A percentile compares a stretch with the other conserved stretches of the same genome.
These are phyloP conservation scores for Garcia nutans DNA, from an alignment of 345 rosid genomes.

Conservation along the genomic window DNA sequence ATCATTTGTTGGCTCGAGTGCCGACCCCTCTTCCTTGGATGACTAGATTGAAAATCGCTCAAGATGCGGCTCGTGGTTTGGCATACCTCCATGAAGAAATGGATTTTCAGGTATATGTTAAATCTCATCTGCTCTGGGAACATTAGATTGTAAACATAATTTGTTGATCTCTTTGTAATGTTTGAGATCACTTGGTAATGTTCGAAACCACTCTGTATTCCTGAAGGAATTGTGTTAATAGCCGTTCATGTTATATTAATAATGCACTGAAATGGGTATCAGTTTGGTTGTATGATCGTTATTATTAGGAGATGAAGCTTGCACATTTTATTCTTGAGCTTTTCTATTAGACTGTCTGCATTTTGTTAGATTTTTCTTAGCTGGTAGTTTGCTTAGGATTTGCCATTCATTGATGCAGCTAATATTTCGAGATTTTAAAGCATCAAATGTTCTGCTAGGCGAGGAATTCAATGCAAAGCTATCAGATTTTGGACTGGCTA, in stretches of 20 bases:
- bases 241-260: too few relatives aligned
- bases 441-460: slow-evolving; percentile 85
- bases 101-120: slow-evolving; percentile 77
- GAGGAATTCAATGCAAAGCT: slow-evolving; percentile 85
- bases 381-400: slow-evolving; percentile 13
- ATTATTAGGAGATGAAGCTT: neutral
- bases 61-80: slow-evolving; percentile 89
- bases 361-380: neutral
- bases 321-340: neutral
- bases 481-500: slow-evolving; percentile 93
- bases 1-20: slow-evolving; percentile 60
- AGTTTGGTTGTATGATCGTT: neutral
- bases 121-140: neutral
- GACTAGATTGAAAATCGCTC: slow-evolving; percentile 71
- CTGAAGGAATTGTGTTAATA: neutral
- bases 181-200: too few relatives aligned
- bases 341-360: neutral
- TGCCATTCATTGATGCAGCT: slow-evolving; percentile 45
- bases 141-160: neutral
- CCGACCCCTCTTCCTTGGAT: slow-evolving; percentile 63
- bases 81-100: slow-evolving; percentile 96
- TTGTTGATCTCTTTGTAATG: too few relatives aligned
- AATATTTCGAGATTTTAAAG: slow-evolving; percentile 86
- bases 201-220: neutral
- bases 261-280: neutral